phyloP scores from a whole-genome alignment of 441 rosid genomes.

The Manihot esculenta region DNA sequence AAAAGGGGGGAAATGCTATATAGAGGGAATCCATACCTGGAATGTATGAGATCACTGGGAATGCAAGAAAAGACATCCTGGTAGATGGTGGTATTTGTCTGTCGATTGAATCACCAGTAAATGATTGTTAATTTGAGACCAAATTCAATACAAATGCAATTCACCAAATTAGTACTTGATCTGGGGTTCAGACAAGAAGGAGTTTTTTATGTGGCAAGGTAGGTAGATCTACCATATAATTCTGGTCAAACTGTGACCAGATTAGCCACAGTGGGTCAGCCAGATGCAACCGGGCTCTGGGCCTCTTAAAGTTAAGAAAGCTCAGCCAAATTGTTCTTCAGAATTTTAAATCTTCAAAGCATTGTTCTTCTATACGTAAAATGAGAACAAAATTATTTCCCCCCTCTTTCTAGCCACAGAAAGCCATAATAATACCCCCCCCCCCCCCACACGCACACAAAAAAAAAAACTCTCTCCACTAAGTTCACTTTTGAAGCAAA shows the following conservation, averaged over 20 bases:
- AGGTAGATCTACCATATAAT: too few species aligned
- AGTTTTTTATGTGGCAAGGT: background rate
- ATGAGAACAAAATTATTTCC: too few species aligned
- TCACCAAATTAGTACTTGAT: too few species aligned
- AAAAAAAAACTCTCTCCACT: background rate
- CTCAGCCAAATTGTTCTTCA: too few species aligned
- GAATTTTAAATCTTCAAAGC: background rate
- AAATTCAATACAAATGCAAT: background rate
- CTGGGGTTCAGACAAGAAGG: too few species aligned
- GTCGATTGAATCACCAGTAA: slow-evolving; percentile 30
- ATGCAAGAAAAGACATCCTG: slow-evolving; percentile 94
- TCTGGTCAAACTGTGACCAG: background rate
- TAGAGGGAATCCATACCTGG: slow-evolving; percentile 51
- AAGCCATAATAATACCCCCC: too few species aligned
- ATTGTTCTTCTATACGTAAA: background rate
- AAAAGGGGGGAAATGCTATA: background rate
- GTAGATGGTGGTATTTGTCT: slow-evolving; percentile 83
- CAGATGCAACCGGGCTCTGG: too few species aligned
- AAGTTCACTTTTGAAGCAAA: background rate
- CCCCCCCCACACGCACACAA: too few species aligned
- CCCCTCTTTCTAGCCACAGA: too few species aligned
- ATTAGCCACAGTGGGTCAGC: too few species aligned
- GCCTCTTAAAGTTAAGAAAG: too few species aligned
- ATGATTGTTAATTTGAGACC: slow-evolving; percentile 7
- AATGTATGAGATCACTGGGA: slow-evolving; percentile 88